Percentiles rank a stretch among this genome's conserved stretches.
These are phyloP conservation scores for Curvularia verruculosa DNA, from an alignment of 2,329 filamentous ascomycete species.

Conservation along the genomic window DNA sequence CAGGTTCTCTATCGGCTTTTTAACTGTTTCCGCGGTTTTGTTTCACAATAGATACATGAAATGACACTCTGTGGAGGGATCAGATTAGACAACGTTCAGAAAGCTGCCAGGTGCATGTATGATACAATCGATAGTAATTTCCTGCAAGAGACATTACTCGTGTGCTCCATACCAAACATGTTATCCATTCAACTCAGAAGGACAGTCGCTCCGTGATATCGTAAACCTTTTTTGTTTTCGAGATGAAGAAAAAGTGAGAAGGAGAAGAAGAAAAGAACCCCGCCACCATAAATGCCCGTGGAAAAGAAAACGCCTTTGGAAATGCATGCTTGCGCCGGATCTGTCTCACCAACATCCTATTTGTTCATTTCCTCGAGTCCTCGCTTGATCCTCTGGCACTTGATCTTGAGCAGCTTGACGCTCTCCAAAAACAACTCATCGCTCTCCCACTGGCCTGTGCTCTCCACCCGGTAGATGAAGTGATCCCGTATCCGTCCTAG, in stretches of 20 bases:
- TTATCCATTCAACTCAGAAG: constrained; percentile 1
- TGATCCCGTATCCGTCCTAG: constrained; percentile 89
- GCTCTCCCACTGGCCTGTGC: constrained; percentile 91
- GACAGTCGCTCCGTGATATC: constrained; percentile 25
- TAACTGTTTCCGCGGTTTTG: not conserved
- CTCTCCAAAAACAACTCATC: constrained; percentile 93
- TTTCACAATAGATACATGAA: not conserved
- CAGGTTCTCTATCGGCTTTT: not conserved
- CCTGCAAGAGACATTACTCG: not conserved
- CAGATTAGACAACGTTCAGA: not conserved
- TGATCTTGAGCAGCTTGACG: constrained; percentile 81
- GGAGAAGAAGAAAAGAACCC: not conserved
- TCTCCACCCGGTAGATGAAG: constrained; percentile 97
- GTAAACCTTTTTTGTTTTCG: constrained; percentile 29
- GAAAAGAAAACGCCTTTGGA: constrained; percentile 34
- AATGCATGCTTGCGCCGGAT: constrained; percentile 24
- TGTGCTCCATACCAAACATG: not conserved
- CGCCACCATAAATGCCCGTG: constrained; percentile 19
- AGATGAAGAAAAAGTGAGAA: not conserved
- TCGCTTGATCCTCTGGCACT: constrained; percentile 75
- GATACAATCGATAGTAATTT: not conserved
- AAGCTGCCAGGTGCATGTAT: not conserved
- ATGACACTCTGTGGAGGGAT: not conserved
- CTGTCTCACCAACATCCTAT: constrained; percentile 7
- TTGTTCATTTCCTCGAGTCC: constrained; percentile 62